Base-by-base conservation (phyloP, 441 rosid genomes). In the Daphne laureola region DNA sequence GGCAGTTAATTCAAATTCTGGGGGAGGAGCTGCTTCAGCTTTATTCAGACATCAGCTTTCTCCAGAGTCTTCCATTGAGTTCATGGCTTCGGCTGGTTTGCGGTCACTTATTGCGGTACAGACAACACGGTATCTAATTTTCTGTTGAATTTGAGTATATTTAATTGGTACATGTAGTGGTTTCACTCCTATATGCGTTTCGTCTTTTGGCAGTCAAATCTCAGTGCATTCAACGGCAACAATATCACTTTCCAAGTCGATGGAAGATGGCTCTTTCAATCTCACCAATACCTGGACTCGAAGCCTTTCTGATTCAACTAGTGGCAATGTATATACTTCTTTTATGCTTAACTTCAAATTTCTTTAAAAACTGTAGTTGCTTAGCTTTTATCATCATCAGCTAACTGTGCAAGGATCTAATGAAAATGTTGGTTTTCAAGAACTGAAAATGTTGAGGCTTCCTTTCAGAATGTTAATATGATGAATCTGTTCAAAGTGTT, bases 221-320 rank as follows among this genome's bases (percentile, higher is more conserved):
- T 85, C 99, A 42, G 66, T 61, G 61, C 96, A 93, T 70, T 90
- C 96, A 51, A 80, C 97, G 40, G 82, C 97, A 11, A 82, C 87
- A 50, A 74, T 83, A 70, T 65, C 81, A 58, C 64, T 90, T 51
- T 73, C 88, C 8, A 83, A 85, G 81, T 90, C 99, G 65, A 69
- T 87, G 67, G 73, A 55, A 56, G 90, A 93, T 75, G 92, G 95
- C 26, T 90, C 97, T 14, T 73, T 87, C 57, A 93, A 87, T 78
- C 95, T 93, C 57, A 78, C 96, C 58, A 93, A 93, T 73, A 64
- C 74, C 0, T 90, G 97, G 96, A 87, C 93, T 26, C 95, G 95
- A n/a, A 86, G 79, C 70, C 91, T 93, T 58, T 90, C 96, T 26
- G 91, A 83, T 53, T 80, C 89, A 59, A 58, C 95, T 31, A 79